Base-by-base conservation (phyloP, 768 basidiomycete genomes). In the Cystofilobasidium macerans region DNA sequence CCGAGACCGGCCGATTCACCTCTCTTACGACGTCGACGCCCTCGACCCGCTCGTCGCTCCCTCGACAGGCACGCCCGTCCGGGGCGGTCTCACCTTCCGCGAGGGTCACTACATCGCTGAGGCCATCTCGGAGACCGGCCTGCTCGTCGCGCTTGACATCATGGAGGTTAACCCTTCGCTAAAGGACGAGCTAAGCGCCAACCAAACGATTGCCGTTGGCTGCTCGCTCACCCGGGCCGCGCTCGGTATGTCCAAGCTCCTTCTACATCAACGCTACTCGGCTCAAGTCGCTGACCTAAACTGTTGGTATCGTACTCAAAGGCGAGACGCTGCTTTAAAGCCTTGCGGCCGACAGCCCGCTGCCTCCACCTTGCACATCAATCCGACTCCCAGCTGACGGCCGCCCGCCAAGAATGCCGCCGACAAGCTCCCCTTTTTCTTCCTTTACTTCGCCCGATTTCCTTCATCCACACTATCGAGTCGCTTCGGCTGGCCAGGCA, bases 81-180 rank as follows among this genome's bases (percentile, higher is more conserved):
- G 93, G 71, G 95, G 95, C 2, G 95, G 95, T 14, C 78, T 99
- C 69, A 92, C 89, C 26, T 99, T 98, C 79, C 80, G 95, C 70
- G 95, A 99, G 75, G 94, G 93, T n/a, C 95, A 97, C 77, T 97
- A 93, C 75, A 92, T 94, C 72, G 91, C 88, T 70, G 92, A 97
- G 77, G 86, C 88, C 7, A 83, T 98, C 48, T 84, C 84, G 68
- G 92, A 95, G 79, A 98, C 93, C 7, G 92, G 92, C 8, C 82
- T 87, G 65, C 82, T 99, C 24, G 92, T 95, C 30, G 89, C 86
- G 65, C 61, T 65, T 26, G 47, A 51, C 47, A 64, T 70, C 30
- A 54, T 65, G 53, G 90, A 99, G 77, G 94, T 99, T 67, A 98
- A 98, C 75, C 95, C 95, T n/a, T 87, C 89, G 0, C 81, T 99